These are phyloP conservation scores for Umbelopsis ramanniana DNA, from an alignment of 192 early-diverging fungal genomes.

Conservation along the genomic window DNA sequence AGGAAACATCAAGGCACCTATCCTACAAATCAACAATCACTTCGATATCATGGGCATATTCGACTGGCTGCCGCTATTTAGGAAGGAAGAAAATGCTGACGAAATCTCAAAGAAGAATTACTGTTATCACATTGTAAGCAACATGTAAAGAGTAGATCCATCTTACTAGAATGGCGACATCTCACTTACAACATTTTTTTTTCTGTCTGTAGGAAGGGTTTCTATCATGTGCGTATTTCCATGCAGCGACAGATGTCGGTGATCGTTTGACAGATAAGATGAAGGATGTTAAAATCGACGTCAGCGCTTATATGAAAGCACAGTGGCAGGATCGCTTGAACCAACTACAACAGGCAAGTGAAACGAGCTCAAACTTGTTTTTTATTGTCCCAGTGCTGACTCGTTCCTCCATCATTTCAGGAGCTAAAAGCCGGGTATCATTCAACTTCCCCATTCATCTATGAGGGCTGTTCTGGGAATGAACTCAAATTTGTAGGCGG, in stretches of 20 bases:
- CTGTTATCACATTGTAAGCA: constrained; percentile 41
- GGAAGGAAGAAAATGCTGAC: constrained; percentile 16
- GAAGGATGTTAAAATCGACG: constrained; percentile 37
- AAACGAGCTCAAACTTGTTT: background rate
- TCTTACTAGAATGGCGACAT: no score
- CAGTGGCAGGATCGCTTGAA: constrained; percentile 35
- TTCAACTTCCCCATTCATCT: constrained; percentile 52
- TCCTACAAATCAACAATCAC: background rate
- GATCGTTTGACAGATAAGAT: constrained; percentile 33
- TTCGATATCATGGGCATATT: constrained; percentile 26
- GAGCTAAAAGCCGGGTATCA: constrained; percentile 34
- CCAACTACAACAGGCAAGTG: constrained; percentile 28
- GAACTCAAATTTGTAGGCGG: constrained; percentile 46
- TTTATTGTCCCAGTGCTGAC: background rate
- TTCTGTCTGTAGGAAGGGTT: constrained; percentile 45
- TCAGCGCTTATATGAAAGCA: constrained; percentile 32
- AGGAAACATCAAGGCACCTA: background rate
- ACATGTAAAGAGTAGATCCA: no score
- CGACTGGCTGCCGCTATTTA: constrained; percentile 20
- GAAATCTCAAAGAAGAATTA: constrained; percentile 31
- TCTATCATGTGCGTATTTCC: constrained; percentile 45
- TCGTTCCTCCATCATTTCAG: background rate
- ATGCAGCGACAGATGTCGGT: constrained; percentile 40
- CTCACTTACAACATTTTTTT: background rate
- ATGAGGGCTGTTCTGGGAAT: constrained; percentile 46